Evolutionary conservation across 306 rosid genomes (phyloP).

Genomic region (Prosopis cineraria): DNA sequence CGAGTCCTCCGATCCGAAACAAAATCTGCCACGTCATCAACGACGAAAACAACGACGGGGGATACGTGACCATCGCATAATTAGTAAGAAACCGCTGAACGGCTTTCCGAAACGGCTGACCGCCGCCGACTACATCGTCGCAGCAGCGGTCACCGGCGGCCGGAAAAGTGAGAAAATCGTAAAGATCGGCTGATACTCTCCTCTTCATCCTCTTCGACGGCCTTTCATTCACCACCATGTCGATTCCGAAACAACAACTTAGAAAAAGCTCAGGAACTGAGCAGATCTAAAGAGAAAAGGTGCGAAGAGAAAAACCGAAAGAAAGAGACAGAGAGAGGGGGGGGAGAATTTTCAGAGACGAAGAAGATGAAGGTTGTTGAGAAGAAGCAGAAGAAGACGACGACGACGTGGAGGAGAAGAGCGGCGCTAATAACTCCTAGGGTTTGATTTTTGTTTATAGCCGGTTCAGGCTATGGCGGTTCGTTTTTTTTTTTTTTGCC

Average conservation of each 20-base stretch:
- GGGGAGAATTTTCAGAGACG: neutral
- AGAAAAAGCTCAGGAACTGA: neutral
- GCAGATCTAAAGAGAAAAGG: neutral
- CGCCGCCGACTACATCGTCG: neutral
- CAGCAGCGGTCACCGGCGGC: neutral
- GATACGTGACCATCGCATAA: slow-evolving; percentile 67
- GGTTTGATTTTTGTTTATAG: slow-evolving; percentile 35
- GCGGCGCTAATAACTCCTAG: slow-evolving; percentile 31
- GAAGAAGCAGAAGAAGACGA: neutral
- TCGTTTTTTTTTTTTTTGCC: neutral
- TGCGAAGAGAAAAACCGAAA: neutral
- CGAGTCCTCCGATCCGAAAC: slow-evolving; percentile 57
- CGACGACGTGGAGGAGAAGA: slow-evolving; percentile 25
- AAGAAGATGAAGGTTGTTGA: neutral
- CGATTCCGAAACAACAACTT: slow-evolving; percentile 8
- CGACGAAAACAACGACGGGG: slow-evolving; percentile 69
- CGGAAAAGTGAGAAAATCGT: slow-evolving; percentile 60
- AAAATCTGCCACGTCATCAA: slow-evolving; percentile 86
- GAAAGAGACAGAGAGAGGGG: neutral
- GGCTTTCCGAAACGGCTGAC: slow-evolving; percentile 54
- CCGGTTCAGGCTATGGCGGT: slow-evolving; percentile 29
- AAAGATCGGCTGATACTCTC: slow-evolving; percentile 71
- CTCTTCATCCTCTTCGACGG: slow-evolving; percentile 81
- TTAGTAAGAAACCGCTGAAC: slow-evolving; percentile 62
- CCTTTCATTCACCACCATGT: slow-evolving; percentile 80